Conservation (phyloP, 352 stramenopile genomes). For the Globisporangium echinulatum region DNA sequence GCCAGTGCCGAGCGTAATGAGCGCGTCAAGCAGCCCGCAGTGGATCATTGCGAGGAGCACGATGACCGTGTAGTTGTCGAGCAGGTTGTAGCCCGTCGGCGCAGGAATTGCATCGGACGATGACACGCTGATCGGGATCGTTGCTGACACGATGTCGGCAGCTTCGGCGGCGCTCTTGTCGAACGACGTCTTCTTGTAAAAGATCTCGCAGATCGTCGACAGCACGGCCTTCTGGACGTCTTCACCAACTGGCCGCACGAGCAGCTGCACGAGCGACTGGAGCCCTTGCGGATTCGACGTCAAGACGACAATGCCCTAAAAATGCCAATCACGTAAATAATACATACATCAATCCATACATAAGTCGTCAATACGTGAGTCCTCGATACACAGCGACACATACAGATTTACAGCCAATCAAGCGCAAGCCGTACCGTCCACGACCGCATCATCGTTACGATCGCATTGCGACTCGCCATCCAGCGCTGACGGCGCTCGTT, state of each 20-base stretch:
- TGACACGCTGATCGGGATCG: constrained; percentile 64
- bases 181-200: constrained; percentile 82
- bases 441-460: constrained; percentile 88
- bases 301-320: constrained; percentile 73
- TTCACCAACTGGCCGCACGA: constrained; percentile 83
- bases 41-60: constrained; percentile 83
- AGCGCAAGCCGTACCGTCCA: constrained; percentile 51
- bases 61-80: constrained; percentile 87
- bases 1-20: constrained; percentile 78
- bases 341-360: no score
- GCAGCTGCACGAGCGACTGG: constrained; percentile 78
- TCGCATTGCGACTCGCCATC: constrained; percentile 86
- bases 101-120: constrained; percentile 57
- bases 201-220: constrained; percentile 86
- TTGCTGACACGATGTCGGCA: constrained; percentile 30
- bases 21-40: constrained; percentile 73
- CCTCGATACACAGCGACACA: not conserved
- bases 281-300: constrained; percentile 85
- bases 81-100: constrained; percentile 68
- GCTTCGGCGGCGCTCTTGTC: constrained; percentile 46
- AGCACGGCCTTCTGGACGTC: constrained; percentile 86
- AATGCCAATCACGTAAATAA: not conserved
- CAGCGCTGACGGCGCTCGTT: constrained; percentile 83
- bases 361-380: no score
- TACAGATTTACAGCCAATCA: not conserved